Evolutionary conservation across 495 filamentous ascomycete species (phyloP).

Genomic region (Daldinia grandis): DNA sequence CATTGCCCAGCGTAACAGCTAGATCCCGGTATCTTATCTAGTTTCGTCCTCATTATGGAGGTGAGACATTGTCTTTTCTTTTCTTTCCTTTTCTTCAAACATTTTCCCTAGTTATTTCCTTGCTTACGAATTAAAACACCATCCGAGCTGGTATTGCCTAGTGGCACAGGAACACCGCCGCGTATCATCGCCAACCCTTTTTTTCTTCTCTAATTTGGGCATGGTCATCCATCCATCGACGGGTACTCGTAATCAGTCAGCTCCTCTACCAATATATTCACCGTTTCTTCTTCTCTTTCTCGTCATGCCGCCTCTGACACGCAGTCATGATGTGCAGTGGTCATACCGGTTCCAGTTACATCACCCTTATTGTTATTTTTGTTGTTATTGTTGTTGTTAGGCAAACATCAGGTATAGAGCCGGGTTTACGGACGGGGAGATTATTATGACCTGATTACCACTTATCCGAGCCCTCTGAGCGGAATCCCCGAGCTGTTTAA

Average conservation of each 20-base stretch:
- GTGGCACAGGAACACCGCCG: constrained; percentile 36
- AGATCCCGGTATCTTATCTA: constrained; percentile 25
- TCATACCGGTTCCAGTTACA: constrained; percentile 24
- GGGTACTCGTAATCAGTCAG: constrained; percentile 10
- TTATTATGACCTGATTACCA: constrained; percentile 40
- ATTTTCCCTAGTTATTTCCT: constrained; percentile 19
- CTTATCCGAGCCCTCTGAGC: constrained; percentile 17
- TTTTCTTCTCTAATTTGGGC: constrained; percentile 8
- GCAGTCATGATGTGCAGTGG: constrained; percentile 26
- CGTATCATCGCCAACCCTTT: constrained; percentile 36
- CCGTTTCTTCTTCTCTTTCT: background rate
- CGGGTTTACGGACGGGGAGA: constrained; percentile 26
- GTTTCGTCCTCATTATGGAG: constrained; percentile 34
- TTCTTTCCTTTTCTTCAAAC: background rate
- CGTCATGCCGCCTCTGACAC: constrained; percentile 28
- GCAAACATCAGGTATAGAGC: constrained; percentile 24
- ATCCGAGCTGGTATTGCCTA: constrained; percentile 31
- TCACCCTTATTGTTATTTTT: constrained; percentile 30
- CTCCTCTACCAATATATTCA: constrained; percentile 1
- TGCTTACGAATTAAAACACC: constrained; percentile 36
- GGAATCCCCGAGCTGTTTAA: constrained; percentile 37
- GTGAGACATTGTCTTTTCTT: constrained; percentile 40
- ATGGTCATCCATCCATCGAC: constrained; percentile 26
- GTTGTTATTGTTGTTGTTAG: constrained; percentile 29
- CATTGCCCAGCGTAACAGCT: constrained; percentile 30